phyloP scores from a whole-genome alignment of 192 early-diverging fungal genomes.

The Dispira parvispora region DNA sequence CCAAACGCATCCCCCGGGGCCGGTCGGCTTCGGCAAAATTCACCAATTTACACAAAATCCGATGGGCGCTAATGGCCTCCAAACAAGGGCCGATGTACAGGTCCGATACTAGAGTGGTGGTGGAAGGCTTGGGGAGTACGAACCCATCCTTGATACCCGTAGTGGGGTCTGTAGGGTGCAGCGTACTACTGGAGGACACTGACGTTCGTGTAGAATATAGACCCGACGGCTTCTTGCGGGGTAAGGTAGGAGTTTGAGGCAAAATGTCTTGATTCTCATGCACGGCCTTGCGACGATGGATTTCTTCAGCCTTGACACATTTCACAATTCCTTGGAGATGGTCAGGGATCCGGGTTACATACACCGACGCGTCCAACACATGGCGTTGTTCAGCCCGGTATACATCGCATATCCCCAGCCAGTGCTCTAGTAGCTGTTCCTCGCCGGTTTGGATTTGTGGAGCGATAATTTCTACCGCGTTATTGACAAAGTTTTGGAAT shows the following conservation, averaged over 20 bases:
- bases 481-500: not conserved
- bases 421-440: constrained; percentile 22
- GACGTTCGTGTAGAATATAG: no score
- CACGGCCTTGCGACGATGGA: constrained; percentile 1
- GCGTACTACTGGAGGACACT: not conserved
- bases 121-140: not conserved
- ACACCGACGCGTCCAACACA: constrained; percentile 14
- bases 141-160: not conserved
- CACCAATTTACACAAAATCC: constrained; percentile 21
- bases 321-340: constrained; percentile 22
- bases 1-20: constrained; percentile 22
- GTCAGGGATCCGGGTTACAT: constrained; percentile 22
- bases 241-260: not conserved
- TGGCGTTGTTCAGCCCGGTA: constrained; percentile 16
- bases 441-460: constrained; percentile 11
- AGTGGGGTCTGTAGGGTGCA: no score
- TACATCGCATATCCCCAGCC: constrained; percentile 24
- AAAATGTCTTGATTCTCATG: constrained; percentile 1
- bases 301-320: constrained; percentile 16
- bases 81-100: constrained; percentile 25
- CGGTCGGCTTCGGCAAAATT: constrained; percentile 22
- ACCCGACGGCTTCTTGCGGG: no score
- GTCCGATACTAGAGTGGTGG: constrained; percentile 13
- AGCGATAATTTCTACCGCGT: not conserved
- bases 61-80: constrained; percentile 25